phyloP scores from a whole-genome alignment of 345 rosid species.

The Arabis hirsuta region DNA sequence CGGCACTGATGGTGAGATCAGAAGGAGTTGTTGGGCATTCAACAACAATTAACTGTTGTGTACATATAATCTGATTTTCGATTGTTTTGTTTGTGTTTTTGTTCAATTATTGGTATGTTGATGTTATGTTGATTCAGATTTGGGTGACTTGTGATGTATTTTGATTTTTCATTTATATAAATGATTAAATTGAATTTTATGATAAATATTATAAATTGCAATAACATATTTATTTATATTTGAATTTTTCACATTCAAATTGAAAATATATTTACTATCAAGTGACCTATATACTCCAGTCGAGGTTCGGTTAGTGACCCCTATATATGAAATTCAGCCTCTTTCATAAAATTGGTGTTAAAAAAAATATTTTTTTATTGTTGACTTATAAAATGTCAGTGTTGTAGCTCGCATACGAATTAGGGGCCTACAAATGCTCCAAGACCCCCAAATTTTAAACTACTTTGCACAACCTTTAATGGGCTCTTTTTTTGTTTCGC shows the following conservation, averaged over 20 bases:
- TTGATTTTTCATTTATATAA: neutral
- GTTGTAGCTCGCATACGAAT: neutral
- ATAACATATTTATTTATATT: too few species aligned
- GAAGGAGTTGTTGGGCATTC: constrained; percentile 59
- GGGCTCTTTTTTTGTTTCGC: constrained; percentile 3
- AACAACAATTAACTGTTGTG: constrained; percentile 31
- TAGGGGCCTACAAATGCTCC: constrained; percentile 7
- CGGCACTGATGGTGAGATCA: constrained; percentile 62
- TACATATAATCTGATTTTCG: constrained; percentile 3
- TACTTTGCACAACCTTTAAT: neutral
- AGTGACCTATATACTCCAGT: neutral
- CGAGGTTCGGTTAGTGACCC: neutral
- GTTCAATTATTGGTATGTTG: neutral
- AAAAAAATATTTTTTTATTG: neutral
- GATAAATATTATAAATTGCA: neutral
- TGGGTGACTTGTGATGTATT: neutral
- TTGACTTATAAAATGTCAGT: neutral
- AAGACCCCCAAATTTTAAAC: neutral
- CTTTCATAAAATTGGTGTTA: neutral
- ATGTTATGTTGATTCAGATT: neutral
- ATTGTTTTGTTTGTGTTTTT: neutral
- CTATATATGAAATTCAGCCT: neutral
- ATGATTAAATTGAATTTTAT: too few species aligned
- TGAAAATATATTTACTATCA: neutral
- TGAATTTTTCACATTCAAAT: neutral